phyloP scores from a whole-genome alignment of 179 eudicot species.

The Silene coronaria region DNA sequence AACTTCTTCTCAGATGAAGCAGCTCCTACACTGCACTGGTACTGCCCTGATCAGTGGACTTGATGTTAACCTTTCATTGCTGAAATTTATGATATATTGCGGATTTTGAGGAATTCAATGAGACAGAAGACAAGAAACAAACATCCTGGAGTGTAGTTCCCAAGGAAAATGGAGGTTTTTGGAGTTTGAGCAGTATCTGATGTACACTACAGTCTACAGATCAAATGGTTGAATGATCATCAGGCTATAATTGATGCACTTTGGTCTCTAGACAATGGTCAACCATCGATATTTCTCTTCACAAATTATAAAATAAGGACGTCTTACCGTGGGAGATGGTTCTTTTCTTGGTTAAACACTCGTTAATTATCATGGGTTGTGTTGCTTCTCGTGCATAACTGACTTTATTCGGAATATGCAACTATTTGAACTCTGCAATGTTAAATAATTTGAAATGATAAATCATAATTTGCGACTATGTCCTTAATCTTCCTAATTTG shows the following conservation, averaged over 20 bases:
- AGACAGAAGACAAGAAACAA: neutral
- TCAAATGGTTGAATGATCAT: slow-evolving; percentile 26
- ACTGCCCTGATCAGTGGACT: slow-evolving; percentile 54
- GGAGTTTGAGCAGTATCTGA: slow-evolving; percentile 5
- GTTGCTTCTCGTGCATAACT: neutral
- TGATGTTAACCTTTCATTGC: slow-evolving; percentile 4
- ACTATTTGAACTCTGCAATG: too few species aligned
- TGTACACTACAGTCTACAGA: slow-evolving; percentile 12
- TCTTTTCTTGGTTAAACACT: neutral
- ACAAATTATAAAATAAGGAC: too few species aligned
- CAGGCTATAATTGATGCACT: slow-evolving; percentile 23
- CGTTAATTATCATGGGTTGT: neutral
- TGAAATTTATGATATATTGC: slow-evolving; percentile 4
- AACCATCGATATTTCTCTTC: neutral
- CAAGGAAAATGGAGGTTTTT: slow-evolving; percentile 16
- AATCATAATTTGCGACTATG: too few species aligned
- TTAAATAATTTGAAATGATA: too few species aligned
- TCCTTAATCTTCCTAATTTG: too few species aligned
- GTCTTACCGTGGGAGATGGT: too few species aligned
- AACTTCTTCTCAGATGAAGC: slow-evolving; percentile 71
- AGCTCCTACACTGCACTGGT: slow-evolving; percentile 75
- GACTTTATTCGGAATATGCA: neutral
- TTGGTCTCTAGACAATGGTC: slow-evolving; percentile 10
- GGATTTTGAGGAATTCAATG: slow-evolving; percentile 18
- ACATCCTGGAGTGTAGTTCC: slow-evolving; percentile 25